Evolutionary conservation across 768 basidiomycete genomes (phyloP), one percentile per base, ranked within the genome.

Genomic region (Kwoniella newhampshirensis): DNA sequence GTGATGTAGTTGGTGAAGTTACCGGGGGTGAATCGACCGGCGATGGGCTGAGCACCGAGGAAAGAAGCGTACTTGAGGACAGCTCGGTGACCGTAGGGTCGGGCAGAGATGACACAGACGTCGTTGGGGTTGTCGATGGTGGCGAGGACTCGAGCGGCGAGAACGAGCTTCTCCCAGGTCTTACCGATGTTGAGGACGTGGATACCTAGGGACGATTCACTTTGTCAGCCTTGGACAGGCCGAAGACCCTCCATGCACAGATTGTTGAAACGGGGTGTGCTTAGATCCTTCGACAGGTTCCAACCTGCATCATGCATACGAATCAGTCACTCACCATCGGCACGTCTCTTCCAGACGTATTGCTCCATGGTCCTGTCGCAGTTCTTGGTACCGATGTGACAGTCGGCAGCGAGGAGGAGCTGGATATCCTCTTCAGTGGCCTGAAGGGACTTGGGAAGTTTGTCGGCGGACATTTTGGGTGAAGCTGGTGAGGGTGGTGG

Each of bases 1-100:
- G 91, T 96, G 83, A 94, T 94, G 83, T 97, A 97, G 83, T 99
- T 99, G 77, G 96, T 98, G 82, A 98, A 96, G 67, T 86, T 88
- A 82, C 94, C 94, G 71, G 94, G 94, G 64, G 94, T 98, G 83
- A 99, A 98, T 73, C 96, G 91, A 73, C 96, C 96, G 57, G 96
- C 96, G 76, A 99, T 98, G 62, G 96, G 91, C 78, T 94, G 90
- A 44, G 94, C 96, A 66, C 96, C 96, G 62, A 93, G 97, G 84
- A 93, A 92, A 77, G 91, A 86, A 59, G 92, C 94, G 79, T 84
- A 98, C 82, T 99, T 99, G 80, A 99, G 86, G 79, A 99, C 96
- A 52, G 91, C 96, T 77, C 96, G 91, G 82, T 99, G 96, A 63
- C 96, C 96, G 81, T 98, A 99, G 46, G 92, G 90, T 67, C 96